Percentiles rank a stretch among this genome's conserved stretches.
Evolutionary conservation across 768 basidiomycete species (phyloP).

Genomic region (Nidularia pulvinata): DNA sequence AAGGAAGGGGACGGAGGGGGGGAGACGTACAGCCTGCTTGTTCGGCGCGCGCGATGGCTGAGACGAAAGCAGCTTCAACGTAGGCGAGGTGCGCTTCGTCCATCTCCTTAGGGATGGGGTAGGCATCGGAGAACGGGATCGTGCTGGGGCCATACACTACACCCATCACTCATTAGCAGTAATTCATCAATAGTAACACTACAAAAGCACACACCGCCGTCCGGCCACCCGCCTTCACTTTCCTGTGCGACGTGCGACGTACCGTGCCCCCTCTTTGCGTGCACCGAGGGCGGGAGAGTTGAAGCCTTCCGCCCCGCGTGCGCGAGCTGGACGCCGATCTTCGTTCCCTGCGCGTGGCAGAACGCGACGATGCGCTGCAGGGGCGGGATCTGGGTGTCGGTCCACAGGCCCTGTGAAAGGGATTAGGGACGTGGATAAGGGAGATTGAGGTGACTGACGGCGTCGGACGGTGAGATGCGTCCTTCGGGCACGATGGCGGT

Average conservation of each 20-base stretch:
- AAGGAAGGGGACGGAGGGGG: background rate
- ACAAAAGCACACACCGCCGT: conserved; percentile 41
- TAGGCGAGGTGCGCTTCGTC: conserved; percentile 50
- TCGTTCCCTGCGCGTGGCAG: conserved; percentile 64
- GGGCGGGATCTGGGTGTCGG: conserved; percentile 71
- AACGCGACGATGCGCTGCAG: conserved; percentile 75
- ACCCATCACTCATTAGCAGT: background rate
- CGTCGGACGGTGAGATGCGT: conserved; percentile 76
- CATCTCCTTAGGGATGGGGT: conserved; percentile 60
- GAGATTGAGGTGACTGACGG: conserved; percentile 32
- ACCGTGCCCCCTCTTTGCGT: conserved; percentile 27
- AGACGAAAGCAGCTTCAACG: conserved; percentile 61
- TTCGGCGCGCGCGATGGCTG: conserved; percentile 53
- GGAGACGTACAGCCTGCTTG: conserved; percentile 55
- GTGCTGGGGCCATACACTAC: conserved; percentile 64
- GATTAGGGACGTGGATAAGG: background rate
- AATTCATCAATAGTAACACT: background rate
- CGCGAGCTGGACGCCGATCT: conserved; percentile 78
- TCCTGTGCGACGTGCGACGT: conserved; percentile 32
- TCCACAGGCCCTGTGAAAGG: conserved; percentile 60
- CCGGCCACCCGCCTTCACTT: conserved; percentile 72
- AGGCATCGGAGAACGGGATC: conserved; percentile 51
- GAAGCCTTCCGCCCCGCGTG: conserved; percentile 78
- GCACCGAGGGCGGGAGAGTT: conserved; percentile 70
- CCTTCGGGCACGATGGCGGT: conserved; percentile 74